Evolutionary conservation across 352 stramenopile species (phyloP), one percentile per base, ranked within the genome.

Genomic region (Aphanomyces stellatus): DNA sequence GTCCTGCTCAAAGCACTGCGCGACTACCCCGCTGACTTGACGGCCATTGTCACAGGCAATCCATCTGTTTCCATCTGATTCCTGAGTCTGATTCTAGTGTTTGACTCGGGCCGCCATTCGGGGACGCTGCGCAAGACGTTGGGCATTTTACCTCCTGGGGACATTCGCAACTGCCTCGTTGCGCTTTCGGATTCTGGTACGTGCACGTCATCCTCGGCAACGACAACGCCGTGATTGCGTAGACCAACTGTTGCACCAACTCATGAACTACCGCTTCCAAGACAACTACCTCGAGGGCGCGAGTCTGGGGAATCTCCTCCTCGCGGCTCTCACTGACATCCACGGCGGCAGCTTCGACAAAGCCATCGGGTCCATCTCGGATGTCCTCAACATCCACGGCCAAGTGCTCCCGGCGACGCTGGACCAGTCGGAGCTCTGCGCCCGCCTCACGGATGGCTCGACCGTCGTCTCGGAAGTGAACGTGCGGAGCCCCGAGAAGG

Each of bases 241-340:
- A 88, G 82, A 91, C 62, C 83, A 92, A 49, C 76, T 94, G 22
- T 80, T 94, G 73, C 87, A 85, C 73, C 88, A 94, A 71, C 65
- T 94, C 48, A 94, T 94, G 85, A 92, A 94, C 69, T 92, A 92
- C 63, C 80, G 85, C 4, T 94, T 94, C 68, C 85, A 84, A 46
- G 83, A 92, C 51, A 90, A 92, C 69, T 94, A 90, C 65, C 90
- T 94, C 79, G 85, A 94, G 51, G 85, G 85, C 19, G 90, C 82
- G 62, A 94, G 85, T 53, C 76, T 94, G 25, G 85, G 85, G 1
- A 94, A 94, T 42, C 60, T 94, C 48, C 59, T 94, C 28, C 71
- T 94, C 1, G 85, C 85, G 30, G 85, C 85, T 15, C 73, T 94
- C 43, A 94, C 85, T 1, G 85, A 94, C 37, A 79, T 94, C 63